Evolutionary conservation across 192 early-diverging fungal species (phyloP).

Genomic region (Gamsiella multidivaricata): DNA sequence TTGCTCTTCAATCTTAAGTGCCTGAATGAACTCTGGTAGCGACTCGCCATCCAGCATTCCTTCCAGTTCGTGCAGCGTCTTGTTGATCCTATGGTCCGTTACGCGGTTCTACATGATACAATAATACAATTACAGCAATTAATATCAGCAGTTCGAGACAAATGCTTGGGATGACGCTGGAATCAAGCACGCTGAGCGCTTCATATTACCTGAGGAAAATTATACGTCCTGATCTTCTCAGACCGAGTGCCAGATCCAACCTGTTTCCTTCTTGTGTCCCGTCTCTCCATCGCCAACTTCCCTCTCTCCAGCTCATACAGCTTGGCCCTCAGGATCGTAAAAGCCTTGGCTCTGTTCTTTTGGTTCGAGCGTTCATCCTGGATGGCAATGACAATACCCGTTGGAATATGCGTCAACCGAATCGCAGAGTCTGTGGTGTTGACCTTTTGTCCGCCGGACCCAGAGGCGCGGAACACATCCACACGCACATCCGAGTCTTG

Average conservation of each 20-base stretch:
- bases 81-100: conserved; percentile 85
- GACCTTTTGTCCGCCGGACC: conserved; percentile 93
- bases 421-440: conserved; percentile 97
- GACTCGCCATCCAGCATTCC: conserved; percentile 70
- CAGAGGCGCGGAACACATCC: conserved; percentile 80
- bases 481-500: conserved; percentile 74
- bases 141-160: too few species aligned
- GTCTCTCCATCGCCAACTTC: conserved; percentile 65
- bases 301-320: conserved; percentile 78
- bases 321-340: conserved; percentile 83
- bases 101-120: conserved; percentile 69
- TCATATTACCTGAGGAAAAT: conserved; percentile 72
- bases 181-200: too few species aligned
- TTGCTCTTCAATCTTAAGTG: conserved; percentile 40
- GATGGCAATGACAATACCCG: conserved; percentile 86
- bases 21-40: conserved; percentile 53
- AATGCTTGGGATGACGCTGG: too few species aligned
- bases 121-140: too few species aligned
- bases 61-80: conserved; percentile 76
- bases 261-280: conserved; percentile 70
- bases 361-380: conserved; percentile 96
- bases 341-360: conserved; percentile 89
- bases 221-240: conserved; percentile 88
- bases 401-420: conserved; percentile 92
- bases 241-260: conserved; percentile 79